Evolutionary conservation across 2,329 filamentous ascomycete species (phyloP).

Genomic region (Talaromyces piceae): DNA sequence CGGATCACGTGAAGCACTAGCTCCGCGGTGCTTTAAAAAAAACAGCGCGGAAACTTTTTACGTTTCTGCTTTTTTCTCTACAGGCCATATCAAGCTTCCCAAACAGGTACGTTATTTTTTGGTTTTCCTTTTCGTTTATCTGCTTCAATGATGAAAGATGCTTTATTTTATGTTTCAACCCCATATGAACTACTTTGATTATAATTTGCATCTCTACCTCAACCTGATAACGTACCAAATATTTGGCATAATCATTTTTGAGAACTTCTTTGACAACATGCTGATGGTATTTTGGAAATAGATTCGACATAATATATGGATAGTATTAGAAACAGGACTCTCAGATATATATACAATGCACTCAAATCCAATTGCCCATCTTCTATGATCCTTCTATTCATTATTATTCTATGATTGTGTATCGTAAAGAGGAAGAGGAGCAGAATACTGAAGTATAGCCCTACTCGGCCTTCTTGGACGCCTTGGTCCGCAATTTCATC

Average conservation of each 20-base stretch:
- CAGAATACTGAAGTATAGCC: not conserved
- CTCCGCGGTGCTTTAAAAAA: conserved; percentile 15
- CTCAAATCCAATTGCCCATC: no score
- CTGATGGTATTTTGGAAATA: no score
- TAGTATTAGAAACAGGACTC: no score
- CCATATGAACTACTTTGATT: conserved; percentile 30
- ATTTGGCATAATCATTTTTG: not conserved
- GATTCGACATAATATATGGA: no score
- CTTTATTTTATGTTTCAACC: conserved; percentile 34
- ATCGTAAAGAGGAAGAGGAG: not conserved
- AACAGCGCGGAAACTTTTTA: not conserved
- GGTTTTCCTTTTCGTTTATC: not conserved
- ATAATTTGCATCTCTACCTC: conserved; percentile 20
- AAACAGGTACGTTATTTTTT: not conserved
- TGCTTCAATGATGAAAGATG: conserved; percentile 27
- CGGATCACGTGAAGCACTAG: conserved; percentile 19
- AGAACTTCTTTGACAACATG: not conserved
- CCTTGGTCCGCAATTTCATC: conserved; percentile 34
- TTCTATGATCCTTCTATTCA: no score
- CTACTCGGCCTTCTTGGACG: conserved; percentile 28
- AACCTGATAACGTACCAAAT: conserved; percentile 1
- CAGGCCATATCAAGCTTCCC: no score
- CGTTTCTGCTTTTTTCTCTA: not conserved
- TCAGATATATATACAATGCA: no score
- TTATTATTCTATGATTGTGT: no score